These are phyloP conservation scores for Globisporangium irregulare DNA, from an alignment of 352 stramenopile genomes.

Conservation along the genomic window DNA sequence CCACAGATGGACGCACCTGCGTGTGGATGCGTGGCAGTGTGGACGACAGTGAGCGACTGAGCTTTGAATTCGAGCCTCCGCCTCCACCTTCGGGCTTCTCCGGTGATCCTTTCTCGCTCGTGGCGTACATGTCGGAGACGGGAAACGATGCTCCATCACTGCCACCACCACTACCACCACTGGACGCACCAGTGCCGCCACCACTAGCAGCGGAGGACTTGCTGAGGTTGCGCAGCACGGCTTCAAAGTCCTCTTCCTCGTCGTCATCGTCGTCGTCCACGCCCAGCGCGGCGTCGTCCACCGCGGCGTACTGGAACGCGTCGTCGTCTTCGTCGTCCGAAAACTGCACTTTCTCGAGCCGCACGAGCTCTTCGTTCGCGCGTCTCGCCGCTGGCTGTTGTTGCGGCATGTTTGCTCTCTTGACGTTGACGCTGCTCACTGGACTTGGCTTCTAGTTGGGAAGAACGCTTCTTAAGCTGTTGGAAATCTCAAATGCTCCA, in stretches of 20 bases:
- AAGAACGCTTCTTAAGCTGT: neutral
- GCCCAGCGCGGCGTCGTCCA: constrained; percentile 56
- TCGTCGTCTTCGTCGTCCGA: constrained; percentile 86
- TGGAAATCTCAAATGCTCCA: neutral
- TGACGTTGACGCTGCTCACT: neutral
- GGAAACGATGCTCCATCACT: constrained; percentile 19
- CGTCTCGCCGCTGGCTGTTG: constrained; percentile 7
- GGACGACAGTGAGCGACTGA: neutral
- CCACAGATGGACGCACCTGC: constrained; percentile 80
- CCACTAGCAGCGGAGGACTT: constrained; percentile 37
- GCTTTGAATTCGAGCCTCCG: neutral
- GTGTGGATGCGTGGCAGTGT: constrained; percentile 40
- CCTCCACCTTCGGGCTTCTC: constrained; percentile 15
- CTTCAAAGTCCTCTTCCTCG: constrained; percentile 82
- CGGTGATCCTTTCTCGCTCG: constrained; percentile 9
- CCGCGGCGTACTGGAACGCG: constrained; percentile 74
- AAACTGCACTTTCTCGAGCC: constrained; percentile 84
- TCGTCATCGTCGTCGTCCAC: constrained; percentile 56
- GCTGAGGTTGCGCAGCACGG: constrained; percentile 70
- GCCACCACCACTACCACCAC: constrained; percentile 10
- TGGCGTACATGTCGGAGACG: constrained; percentile 11
- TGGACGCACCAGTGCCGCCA: neutral
- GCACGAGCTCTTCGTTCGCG: constrained; percentile 71
- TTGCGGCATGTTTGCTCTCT: constrained; percentile 17
- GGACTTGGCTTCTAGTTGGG: no score